Conservation (phyloP, 768 basidiomycete species). For the Butyriboletus loyo region DNA sequence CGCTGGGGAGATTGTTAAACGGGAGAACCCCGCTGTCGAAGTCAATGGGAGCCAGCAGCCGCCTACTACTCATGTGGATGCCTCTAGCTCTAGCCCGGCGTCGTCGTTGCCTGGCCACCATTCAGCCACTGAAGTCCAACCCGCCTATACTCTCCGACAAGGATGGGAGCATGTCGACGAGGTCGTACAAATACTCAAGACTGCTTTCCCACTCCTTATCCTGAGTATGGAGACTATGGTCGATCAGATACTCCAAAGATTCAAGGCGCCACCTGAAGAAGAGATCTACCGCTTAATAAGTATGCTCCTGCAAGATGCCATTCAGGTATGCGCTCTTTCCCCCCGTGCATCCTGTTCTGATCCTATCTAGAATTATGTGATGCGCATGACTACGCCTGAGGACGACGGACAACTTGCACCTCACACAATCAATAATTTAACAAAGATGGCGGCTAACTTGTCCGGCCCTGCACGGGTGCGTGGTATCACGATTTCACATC, state of each 20-base stretch:
- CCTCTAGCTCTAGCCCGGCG: constrained; percentile 8
- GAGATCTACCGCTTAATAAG: constrained; percentile 90
- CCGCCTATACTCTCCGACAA: constrained; percentile 47
- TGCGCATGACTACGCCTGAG: constrained; percentile 60
- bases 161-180: constrained; percentile 93
- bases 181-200: constrained; percentile 89
- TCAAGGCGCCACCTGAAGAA: constrained; percentile 88
- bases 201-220: constrained; percentile 91
- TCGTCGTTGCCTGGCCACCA: constrained; percentile 15
- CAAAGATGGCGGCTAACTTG: constrained; percentile 60
- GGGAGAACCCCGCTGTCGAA: constrained; percentile 19
- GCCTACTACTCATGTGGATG: constrained; percentile 15
- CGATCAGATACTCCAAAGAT: constrained; percentile 87
- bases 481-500: background rate
- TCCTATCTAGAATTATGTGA: constrained; percentile 55
- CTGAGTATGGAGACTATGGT: constrained; percentile 96
- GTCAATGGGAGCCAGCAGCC: constrained; percentile 27
- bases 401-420: constrained; percentile 65
- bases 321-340: constrained; percentile 54
- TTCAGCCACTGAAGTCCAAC: constrained; percentile 19
- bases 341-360: background rate
- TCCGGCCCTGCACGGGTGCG: constrained; percentile 56
- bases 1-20: constrained; percentile 25
- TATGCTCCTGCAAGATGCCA: constrained; percentile 83
- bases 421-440: constrained; percentile 53